A percentile compares a stretch with the other conserved stretches of the same genome.
Conservation (phyloP, 2,329 filamentous ascomycete species). For the Ophiostoma piceae region DNA sequence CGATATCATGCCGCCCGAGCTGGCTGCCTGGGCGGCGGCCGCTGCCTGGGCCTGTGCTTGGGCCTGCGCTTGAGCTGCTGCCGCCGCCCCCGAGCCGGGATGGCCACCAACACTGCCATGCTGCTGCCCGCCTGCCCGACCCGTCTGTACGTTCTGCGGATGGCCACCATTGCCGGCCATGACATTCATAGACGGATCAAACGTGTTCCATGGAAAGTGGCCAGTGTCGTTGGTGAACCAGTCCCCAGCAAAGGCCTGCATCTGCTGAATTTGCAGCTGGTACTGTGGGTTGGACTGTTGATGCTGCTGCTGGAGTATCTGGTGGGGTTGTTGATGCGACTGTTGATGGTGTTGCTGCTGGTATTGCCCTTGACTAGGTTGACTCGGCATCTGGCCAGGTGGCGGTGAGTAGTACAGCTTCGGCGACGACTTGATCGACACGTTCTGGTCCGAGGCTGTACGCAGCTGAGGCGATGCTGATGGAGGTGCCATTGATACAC, state of each 20-base stretch:
- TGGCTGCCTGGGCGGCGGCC: not conserved
- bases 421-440: conserved; percentile 11
- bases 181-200: conserved; percentile 11
- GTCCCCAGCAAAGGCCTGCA: conserved; percentile 21
- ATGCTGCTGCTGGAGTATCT: not conserved
- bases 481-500: conserved; percentile 10
- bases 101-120: not conserved
- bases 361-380: conserved; percentile 2
- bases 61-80: not conserved
- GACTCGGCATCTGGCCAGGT: not conserved
- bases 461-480: not conserved
- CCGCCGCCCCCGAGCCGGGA: not conserved
- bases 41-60: not conserved
- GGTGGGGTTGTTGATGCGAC: not conserved
- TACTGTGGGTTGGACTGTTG: conserved; percentile 5
- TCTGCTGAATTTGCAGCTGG: conserved; percentile 17
- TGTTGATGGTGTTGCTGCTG: conserved; percentile 10
- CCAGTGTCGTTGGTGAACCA: conserved; percentile 21
- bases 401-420: conserved; percentile 15
- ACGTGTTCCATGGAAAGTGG: conserved; percentile 18
- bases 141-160: not conserved
- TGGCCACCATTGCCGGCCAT: too few relatives aligned
- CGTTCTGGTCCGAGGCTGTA: not conserved
- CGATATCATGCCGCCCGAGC: conserved; percentile 5
- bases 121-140: not conserved